These are phyloP conservation scores for Alternaria gaisen DNA, from an alignment of 2,329 filamentous ascomycete species.

Conservation along the genomic window DNA sequence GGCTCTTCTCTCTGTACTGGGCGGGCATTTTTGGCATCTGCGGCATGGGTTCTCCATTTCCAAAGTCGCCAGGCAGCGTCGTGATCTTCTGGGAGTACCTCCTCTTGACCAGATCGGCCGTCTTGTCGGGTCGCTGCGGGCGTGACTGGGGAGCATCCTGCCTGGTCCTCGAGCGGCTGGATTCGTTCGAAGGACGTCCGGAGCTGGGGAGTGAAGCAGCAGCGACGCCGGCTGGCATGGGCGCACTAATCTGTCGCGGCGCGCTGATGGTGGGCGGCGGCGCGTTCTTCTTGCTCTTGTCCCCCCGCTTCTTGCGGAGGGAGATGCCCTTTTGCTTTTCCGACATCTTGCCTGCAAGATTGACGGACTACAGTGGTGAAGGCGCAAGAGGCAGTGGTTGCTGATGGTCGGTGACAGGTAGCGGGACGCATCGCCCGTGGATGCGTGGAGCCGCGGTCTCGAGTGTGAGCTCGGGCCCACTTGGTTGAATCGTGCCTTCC, in stretches of 20 bases:
- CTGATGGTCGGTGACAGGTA: slow-evolving; percentile 15
- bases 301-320: slow-evolving; percentile 68
- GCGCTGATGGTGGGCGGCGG: slow-evolving; percentile 58
- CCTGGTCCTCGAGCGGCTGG: slow-evolving; percentile 46
- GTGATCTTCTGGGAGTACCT: slow-evolving; percentile 95
- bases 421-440: slow-evolving; percentile 9
- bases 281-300: slow-evolving; percentile 64
- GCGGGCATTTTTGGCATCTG: slow-evolving; percentile 67
- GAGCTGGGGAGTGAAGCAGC: slow-evolving; percentile 47
- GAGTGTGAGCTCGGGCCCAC: slow-evolving; percentile 37
- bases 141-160: slow-evolving; percentile 38
- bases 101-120: slow-evolving; percentile 87
- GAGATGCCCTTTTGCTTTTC: slow-evolving; percentile 65
- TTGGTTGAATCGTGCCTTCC: slow-evolving; percentile 31
- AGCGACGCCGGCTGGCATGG: slow-evolving; percentile 46
- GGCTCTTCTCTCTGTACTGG: slow-evolving; percentile 64
- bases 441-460: slow-evolving; percentile 21
- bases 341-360: slow-evolving; percentile 54
- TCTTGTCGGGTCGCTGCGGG: slow-evolving; percentile 60
- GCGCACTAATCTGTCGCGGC: slow-evolving; percentile 62
- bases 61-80: slow-evolving; percentile 74
- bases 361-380: neutral
- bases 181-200: slow-evolving; percentile 49
- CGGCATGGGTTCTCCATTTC: slow-evolving; percentile 71
- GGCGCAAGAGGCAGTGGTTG: neutral